Evolutionary conservation across 164 flowering plant genomes (phyloP).

Genomic region (Magnolia sinica): DNA sequence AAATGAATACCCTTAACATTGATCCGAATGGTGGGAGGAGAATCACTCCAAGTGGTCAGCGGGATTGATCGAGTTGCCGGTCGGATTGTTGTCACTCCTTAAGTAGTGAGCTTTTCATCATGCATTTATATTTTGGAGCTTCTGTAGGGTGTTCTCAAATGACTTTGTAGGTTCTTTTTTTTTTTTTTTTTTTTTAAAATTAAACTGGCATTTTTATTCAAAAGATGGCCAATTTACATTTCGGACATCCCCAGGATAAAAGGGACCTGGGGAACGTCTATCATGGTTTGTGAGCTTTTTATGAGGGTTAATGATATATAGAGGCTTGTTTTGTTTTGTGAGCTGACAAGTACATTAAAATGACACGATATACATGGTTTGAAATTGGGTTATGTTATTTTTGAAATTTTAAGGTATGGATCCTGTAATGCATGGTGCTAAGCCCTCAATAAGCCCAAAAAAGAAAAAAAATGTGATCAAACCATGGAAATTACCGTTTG

Average conservation of each 20-base stretch:
- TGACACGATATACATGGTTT: background rate
- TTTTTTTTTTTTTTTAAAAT: too few relatives aligned
- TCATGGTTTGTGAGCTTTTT: background rate
- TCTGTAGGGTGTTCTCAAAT: background rate
- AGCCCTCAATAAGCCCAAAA: too few relatives aligned
- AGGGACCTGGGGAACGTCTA: too few relatives aligned
- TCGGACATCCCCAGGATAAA: too few relatives aligned
- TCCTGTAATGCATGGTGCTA: background rate
- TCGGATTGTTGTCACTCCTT: conserved; percentile 25
- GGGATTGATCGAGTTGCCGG: conserved; percentile 77
- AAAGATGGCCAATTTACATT: too few relatives aligned
- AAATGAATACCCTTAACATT: too few relatives aligned
- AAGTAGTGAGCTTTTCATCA: background rate
- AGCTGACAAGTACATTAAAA: background rate
- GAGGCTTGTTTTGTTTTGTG: background rate
- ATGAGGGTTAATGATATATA: background rate
- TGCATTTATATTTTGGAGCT: background rate
- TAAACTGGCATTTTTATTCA: too few relatives aligned
- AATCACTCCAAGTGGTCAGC: conserved; percentile 58
- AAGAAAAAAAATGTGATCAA: too few relatives aligned
- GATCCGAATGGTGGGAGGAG: conserved; percentile 40
- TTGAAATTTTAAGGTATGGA: background rate
- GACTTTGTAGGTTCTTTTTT: background rate
- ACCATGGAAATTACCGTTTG: too few relatives aligned
- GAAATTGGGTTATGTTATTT: too few relatives aligned